Conservation (phyloP, 202 grass and related monocot species). For the Eragrostis tef region DNA sequence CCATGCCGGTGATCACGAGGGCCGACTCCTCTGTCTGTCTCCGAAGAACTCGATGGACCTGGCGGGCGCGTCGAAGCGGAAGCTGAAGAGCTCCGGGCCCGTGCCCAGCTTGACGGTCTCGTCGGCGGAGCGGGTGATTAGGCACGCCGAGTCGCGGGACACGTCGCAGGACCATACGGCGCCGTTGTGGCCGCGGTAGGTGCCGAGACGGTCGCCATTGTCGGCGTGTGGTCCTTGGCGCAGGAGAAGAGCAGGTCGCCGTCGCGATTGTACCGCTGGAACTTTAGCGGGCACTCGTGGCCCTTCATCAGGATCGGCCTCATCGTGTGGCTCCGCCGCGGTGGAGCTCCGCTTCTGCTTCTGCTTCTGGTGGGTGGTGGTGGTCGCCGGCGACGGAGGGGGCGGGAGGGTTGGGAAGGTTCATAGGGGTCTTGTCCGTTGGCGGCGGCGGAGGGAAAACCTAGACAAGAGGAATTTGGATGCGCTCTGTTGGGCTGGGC, state of each 20-base stretch:
- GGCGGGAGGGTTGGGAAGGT: too few relatives aligned
- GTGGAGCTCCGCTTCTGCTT: conserved; percentile 43
- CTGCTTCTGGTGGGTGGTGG: too few relatives aligned
- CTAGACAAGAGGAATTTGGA: too few relatives aligned
- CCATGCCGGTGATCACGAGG: conserved; percentile 66
- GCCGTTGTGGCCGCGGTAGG: conserved; percentile 86
- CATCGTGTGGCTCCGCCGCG: conserved; percentile 78
- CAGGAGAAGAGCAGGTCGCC: conserved; percentile 75
- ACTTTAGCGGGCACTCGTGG: conserved; percentile 83
- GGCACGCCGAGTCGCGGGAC: conserved; percentile 70
- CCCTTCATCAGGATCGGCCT: conserved; percentile 96
- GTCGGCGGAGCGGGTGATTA: conserved; percentile 77
- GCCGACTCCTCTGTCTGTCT: conserved; percentile 73
- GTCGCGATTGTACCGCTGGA: conserved; percentile 87
- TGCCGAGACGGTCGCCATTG: conserved; percentile 78
- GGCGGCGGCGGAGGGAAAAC: too few relatives aligned
- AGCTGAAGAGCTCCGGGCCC: conserved; percentile 70
- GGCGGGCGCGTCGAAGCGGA: conserved; percentile 50
- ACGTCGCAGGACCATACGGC: conserved; percentile 89
- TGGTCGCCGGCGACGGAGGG: too few relatives aligned
- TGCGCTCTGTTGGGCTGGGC: too few relatives aligned
- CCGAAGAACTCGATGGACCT: background rate
- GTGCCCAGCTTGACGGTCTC: conserved; percentile 75
- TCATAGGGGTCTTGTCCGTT: too few relatives aligned
- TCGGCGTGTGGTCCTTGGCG: conserved; percentile 73